phyloP scores from a whole-genome alignment of 257 asterid species.

The Solanum clarkiae region DNA sequence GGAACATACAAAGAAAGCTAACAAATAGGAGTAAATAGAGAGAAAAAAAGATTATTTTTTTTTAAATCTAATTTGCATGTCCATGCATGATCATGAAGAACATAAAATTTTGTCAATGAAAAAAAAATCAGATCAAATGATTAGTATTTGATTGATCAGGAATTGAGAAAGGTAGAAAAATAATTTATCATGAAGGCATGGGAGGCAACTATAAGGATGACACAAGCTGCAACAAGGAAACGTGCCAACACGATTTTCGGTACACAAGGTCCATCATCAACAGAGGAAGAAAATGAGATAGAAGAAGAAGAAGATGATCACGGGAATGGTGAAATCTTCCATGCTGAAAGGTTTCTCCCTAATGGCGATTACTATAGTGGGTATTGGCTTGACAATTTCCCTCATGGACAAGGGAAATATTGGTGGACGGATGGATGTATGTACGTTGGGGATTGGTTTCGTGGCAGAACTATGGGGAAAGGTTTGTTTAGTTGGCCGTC shows the following conservation, averaged over 20 bases:
- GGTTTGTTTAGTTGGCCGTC: constrained; percentile 86
- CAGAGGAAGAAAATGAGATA: constrained; percentile 26
- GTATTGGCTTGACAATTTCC: constrained; percentile 64
- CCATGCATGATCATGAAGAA: constrained; percentile 3
- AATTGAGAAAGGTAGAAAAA: not conserved
- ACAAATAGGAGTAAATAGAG: not conserved
- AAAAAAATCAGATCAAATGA: not conserved
- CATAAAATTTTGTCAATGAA: not conserved
- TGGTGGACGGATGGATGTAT: constrained; percentile 94
- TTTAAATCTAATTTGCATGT: constrained; percentile 8
- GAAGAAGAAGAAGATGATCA: constrained; percentile 15
- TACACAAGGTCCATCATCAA: constrained; percentile 14
- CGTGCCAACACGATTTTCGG: constrained; percentile 76
- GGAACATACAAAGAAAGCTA: not conserved
- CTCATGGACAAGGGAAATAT: constrained; percentile 79
- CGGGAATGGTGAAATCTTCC: constrained; percentile 53
- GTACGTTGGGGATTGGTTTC: constrained; percentile 84
- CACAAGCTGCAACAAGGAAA: constrained; percentile 82
- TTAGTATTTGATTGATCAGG: not conserved
- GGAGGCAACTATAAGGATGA: constrained; percentile 85
- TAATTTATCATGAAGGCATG: constrained; percentile 63
- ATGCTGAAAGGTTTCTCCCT: constrained; percentile 63
- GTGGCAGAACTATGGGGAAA: constrained; percentile 70
- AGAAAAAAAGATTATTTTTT: not conserved
- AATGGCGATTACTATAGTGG: constrained; percentile 88